These are phyloP conservation scores for Penicillium maclennaniae DNA, from an alignment of 495 filamentous ascomycete genomes.

Conservation along the genomic window DNA sequence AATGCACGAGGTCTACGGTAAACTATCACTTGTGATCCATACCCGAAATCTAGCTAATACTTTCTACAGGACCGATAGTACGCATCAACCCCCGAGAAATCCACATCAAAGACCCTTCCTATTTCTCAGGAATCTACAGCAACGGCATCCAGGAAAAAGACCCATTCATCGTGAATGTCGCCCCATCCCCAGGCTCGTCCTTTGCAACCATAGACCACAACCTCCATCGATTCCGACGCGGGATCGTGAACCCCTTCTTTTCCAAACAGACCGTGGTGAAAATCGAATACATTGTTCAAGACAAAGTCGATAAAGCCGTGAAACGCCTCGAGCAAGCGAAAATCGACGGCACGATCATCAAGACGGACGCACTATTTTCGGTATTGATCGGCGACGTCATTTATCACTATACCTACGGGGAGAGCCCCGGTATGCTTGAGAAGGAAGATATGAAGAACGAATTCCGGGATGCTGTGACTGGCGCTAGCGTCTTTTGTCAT, in stretches of 20 bases:
- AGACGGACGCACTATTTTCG: neutral
- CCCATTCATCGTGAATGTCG: neutral
- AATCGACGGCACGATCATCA: neutral
- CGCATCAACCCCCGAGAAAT: constrained; percentile 30
- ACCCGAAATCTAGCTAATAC: too few relatives aligned
- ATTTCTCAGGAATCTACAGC: constrained; percentile 25
- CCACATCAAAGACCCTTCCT: constrained; percentile 29
- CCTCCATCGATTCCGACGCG: neutral
- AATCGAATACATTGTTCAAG: neutral
- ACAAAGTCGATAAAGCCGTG: neutral
- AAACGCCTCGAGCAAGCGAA: neutral
- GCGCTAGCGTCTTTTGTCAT: neutral
- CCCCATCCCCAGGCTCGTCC: neutral
- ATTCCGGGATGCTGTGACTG: neutral
- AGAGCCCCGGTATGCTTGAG: neutral
- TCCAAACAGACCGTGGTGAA: neutral
- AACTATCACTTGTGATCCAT: neutral
- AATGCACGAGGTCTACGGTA: constrained; percentile 14
- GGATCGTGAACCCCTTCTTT: neutral
- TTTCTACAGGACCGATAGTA: constrained; percentile 27
- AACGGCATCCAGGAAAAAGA: neutral
- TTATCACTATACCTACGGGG: neutral
- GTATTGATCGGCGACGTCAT: neutral
- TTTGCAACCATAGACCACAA: neutral
- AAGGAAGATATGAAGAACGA: neutral